Conservation (phyloP, 139 green algal genomes). For the Picochlorum sp. region DNA sequence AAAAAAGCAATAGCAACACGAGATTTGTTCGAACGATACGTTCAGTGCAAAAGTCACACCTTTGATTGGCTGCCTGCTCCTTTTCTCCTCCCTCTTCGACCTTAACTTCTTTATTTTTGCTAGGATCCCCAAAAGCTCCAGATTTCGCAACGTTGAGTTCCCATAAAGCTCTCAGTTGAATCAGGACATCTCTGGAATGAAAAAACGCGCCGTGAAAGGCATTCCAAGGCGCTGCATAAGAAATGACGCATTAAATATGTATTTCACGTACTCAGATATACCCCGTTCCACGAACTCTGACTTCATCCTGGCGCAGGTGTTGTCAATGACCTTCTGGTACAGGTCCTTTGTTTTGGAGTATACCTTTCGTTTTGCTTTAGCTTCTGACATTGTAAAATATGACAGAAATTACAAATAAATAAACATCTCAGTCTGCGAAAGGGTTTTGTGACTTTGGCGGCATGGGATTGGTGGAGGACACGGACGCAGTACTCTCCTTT, state of each 20-base stretch:
- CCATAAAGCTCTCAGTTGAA: constrained; percentile 44
- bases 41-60: no score
- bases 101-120: constrained; percentile 8
- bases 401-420: no score
- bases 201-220: background rate
- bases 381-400: no score
- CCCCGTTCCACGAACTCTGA: constrained; percentile 57
- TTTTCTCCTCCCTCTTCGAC: constrained; percentile 1
- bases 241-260: background rate
- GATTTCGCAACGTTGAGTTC: constrained; percentile 42
- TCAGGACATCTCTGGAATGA: constrained; percentile 42
- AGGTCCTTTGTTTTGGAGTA: background rate
- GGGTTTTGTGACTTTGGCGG: background rate
- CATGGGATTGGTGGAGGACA: no score
- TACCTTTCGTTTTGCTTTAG: no score
- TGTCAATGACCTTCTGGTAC: constrained; percentile 50
- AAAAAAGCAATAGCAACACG: no score
- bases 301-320: constrained; percentile 53
- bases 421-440: constrained; percentile 3
- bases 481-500: background rate
- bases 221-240: background rate
- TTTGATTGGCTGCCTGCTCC: background rate
- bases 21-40: no score
- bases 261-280: constrained; percentile 54
- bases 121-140: constrained; percentile 31